Conservation (phyloP, 2,329 filamentous ascomycete species). For the Xylariomycetidae sp. region DNA sequence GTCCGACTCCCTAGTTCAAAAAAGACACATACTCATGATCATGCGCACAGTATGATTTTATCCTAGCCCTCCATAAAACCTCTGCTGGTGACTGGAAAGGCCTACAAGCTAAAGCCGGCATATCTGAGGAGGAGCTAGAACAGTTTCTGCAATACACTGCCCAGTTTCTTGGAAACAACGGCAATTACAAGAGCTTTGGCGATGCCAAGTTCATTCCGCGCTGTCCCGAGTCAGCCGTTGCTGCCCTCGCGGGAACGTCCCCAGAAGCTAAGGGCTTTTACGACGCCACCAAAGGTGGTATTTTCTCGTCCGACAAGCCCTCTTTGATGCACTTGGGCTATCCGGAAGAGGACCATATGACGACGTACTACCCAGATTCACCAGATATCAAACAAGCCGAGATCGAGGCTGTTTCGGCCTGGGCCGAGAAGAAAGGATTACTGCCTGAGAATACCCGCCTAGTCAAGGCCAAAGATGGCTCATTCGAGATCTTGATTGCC, state of each 20-base stretch:
- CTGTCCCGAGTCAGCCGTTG: conserved; percentile 58
- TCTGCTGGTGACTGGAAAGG: conserved; percentile 66
- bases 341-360: conserved; percentile 69
- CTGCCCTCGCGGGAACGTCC: conserved; percentile 57
- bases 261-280: conserved; percentile 61
- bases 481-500: conserved; percentile 71
- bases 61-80: conserved; percentile 64
- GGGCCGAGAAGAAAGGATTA: conserved; percentile 67
- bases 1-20: background rate
- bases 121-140: conserved; percentile 59
- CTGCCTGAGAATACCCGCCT: conserved; percentile 74
- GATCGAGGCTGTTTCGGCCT: conserved; percentile 67
- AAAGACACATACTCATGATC: conserved; percentile 8
- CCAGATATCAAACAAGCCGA: conserved; percentile 69
- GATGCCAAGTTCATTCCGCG: conserved; percentile 80
- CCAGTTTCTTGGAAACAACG: conserved; percentile 74
- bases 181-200: conserved; percentile 85
- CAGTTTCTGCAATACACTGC: conserved; percentile 72
- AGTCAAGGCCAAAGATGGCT: conserved; percentile 58
- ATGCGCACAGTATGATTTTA: conserved; percentile 68
- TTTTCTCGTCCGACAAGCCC: conserved; percentile 63
- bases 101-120: conserved; percentile 58
- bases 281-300: conserved; percentile 63
- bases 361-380: conserved; percentile 77
- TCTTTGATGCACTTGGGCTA: conserved; percentile 73